Conservation (phyloP, 106 monocot genomes). For the Alisma plantagoaquatica region DNA sequence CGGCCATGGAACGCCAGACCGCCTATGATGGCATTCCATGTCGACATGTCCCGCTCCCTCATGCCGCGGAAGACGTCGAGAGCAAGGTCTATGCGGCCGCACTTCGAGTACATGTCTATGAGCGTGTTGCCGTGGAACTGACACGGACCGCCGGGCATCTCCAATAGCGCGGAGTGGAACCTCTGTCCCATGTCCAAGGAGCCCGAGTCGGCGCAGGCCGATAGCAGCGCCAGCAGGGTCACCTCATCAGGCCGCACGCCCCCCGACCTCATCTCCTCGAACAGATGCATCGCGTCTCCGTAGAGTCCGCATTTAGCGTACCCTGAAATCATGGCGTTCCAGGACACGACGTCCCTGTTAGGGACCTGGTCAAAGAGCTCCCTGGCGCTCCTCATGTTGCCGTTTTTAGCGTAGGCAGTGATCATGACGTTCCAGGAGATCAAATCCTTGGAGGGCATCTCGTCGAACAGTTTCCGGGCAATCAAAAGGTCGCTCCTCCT, state of each 20-base stretch:
- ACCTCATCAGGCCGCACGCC: constrained; percentile 42
- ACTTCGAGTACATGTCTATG: constrained; percentile 78
- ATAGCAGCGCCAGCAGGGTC: constrained; percentile 52
- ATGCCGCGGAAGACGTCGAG: constrained; percentile 38
- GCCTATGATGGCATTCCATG: constrained; percentile 61
- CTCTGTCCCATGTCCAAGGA: constrained; percentile 30
- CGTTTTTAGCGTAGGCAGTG: constrained; percentile 41
- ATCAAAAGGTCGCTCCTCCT: constrained; percentile 30
- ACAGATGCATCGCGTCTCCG: constrained; percentile 35
- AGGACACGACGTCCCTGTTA: constrained; percentile 53
- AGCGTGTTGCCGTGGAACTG: constrained; percentile 38
- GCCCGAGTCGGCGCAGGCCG: constrained; percentile 41
- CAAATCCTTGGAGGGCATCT: constrained; percentile 40
- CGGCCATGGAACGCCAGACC: constrained; percentile 61
- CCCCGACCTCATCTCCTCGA: constrained; percentile 32
- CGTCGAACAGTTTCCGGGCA: constrained; percentile 51
- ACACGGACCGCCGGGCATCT: constrained; percentile 9
- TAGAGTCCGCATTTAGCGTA: constrained; percentile 37
- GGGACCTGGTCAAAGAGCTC: constrained; percentile 47
- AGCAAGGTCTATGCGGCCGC: constrained; percentile 46
- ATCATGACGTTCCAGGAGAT: constrained; percentile 77
- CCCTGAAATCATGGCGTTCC: constrained; percentile 67
- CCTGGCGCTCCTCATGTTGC: constrained; percentile 36
- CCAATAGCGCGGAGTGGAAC: constrained; percentile 27
- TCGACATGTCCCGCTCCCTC: constrained; percentile 51